phyloP scores from a whole-genome alignment of 1,284 basidiomycete genomes.

The Leccinum angustisporum region DNA sequence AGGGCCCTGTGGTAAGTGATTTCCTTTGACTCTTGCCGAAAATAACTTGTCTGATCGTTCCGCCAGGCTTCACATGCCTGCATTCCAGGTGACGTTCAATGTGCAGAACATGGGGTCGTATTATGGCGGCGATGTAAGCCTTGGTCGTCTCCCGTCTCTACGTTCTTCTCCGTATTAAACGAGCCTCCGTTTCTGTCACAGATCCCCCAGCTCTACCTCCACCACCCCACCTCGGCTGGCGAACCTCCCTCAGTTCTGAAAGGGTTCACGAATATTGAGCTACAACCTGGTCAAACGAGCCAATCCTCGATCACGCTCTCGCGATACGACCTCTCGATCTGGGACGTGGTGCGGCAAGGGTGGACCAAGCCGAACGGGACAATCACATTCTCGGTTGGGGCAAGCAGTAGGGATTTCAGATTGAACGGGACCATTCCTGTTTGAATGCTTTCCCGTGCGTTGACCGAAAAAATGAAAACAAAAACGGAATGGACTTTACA shows the following conservation, averaged over 20 bases:
- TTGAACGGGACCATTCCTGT: slow-evolving; percentile 39
- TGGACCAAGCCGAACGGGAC: slow-evolving; percentile 47
- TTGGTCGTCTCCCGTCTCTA: background rate
- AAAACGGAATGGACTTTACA: background rate
- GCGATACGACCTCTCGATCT: slow-evolving; percentile 62
- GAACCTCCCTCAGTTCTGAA: slow-evolving; percentile 64
- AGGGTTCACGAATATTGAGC: slow-evolving; percentile 62
- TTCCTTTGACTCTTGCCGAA: slow-evolving; percentile 4
- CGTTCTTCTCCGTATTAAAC: background rate
- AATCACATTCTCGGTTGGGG: slow-evolving; percentile 48
- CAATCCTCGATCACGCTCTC: slow-evolving; percentile 57
- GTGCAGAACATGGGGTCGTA: slow-evolving; percentile 57
- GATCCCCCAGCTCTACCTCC: slow-evolving; percentile 68
- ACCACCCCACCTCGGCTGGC: slow-evolving; percentile 53
- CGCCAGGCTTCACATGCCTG: slow-evolving; percentile 61
- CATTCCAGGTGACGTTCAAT: slow-evolving; percentile 56
- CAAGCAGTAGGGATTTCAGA: slow-evolving; percentile 52
- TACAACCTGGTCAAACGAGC: slow-evolving; percentile 47
- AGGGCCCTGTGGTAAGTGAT: slow-evolving; percentile 35
- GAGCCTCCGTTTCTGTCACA: slow-evolving; percentile 21
- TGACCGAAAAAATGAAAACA: background rate
- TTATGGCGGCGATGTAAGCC: slow-evolving; percentile 52
- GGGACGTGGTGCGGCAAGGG: slow-evolving; percentile 53
- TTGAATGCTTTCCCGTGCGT: slow-evolving; percentile 13
- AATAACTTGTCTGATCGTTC: background rate